Conservation (phyloP, 169 alveolate genomes). For the Amoebophrya sp. region DNA sequence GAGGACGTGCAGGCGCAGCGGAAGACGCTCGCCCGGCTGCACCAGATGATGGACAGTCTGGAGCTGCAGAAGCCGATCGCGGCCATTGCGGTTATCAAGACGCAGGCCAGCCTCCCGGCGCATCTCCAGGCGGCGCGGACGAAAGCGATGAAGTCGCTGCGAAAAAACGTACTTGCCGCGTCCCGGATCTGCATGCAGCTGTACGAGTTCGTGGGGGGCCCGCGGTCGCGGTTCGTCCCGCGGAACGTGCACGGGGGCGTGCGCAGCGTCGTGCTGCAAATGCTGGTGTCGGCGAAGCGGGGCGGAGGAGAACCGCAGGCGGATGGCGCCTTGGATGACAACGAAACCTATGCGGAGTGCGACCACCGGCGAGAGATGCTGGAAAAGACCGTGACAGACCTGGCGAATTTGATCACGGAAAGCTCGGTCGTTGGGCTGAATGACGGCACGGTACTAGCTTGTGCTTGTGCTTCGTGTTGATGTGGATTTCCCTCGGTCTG, state of each 20-base stretch:
- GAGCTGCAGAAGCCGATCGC: neutral
- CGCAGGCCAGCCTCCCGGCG: neutral
- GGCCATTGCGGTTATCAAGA: neutral
- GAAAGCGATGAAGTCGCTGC: neutral
- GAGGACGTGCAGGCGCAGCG: too few species aligned
- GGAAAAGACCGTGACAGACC: neutral
- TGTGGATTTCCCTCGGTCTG: too few species aligned
- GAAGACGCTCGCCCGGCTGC: neutral
- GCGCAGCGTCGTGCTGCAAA: too few species aligned
- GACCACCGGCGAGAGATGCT: neutral
- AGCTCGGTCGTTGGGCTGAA: neutral
- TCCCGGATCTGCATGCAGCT: neutral
- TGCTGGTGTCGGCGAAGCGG: neutral
- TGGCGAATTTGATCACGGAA: neutral
- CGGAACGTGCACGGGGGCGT: neutral
- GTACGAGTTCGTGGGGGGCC: neutral
- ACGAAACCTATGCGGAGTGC: neutral
- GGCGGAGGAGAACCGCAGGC: neutral
- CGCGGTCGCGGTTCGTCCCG: neutral
- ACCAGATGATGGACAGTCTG: neutral
- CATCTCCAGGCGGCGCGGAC: neutral
- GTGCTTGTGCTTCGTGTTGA: too few species aligned
- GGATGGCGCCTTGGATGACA: too few species aligned
- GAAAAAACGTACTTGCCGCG: neutral
- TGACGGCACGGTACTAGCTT: neutral